Evolutionary conservation across 345 rosid species (phyloP).

Genomic region (Citrus mangshanensis): DNA sequence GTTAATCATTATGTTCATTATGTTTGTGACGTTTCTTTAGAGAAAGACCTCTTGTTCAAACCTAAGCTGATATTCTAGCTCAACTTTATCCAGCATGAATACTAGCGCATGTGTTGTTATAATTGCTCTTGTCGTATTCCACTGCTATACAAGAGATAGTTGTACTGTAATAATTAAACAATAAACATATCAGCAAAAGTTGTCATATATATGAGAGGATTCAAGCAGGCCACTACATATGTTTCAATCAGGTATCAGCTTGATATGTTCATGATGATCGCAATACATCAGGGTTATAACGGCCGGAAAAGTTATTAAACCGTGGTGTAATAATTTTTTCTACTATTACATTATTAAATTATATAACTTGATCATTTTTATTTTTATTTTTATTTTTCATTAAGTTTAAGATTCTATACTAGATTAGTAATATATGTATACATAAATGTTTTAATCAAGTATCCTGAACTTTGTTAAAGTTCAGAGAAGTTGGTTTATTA

Average conservation of each 20-base stretch:
- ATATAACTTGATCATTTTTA: too few relatives aligned
- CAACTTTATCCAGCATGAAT: conserved; percentile 21
- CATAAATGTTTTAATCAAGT: too few relatives aligned
- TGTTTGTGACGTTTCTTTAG: background rate
- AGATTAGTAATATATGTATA: too few relatives aligned
- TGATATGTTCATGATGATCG: background rate
- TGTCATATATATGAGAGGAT: background rate
- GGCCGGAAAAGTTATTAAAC: too few relatives aligned
- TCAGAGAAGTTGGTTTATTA: too few relatives aligned
- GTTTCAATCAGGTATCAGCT: background rate
- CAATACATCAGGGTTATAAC: background rate
- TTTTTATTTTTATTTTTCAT: too few relatives aligned
- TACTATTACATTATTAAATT: too few relatives aligned
- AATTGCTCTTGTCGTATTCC: conserved; percentile 15
- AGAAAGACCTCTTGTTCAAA: background rate
- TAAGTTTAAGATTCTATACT: too few relatives aligned
- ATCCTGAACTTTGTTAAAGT: too few relatives aligned
- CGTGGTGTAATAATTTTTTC: too few relatives aligned
- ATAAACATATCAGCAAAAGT: background rate
- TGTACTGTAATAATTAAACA: background rate
- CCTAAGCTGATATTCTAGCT: conserved; percentile 1
- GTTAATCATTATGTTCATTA: conserved; percentile 12
- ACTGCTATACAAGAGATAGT: background rate
- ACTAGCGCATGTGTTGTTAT: conserved; percentile 7
- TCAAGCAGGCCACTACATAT: conserved; percentile 1